Evolutionary conservation across 305 asterid species (phyloP), one percentile per base, ranked within the genome.

Genomic region (Solanum hybrid): DNA sequence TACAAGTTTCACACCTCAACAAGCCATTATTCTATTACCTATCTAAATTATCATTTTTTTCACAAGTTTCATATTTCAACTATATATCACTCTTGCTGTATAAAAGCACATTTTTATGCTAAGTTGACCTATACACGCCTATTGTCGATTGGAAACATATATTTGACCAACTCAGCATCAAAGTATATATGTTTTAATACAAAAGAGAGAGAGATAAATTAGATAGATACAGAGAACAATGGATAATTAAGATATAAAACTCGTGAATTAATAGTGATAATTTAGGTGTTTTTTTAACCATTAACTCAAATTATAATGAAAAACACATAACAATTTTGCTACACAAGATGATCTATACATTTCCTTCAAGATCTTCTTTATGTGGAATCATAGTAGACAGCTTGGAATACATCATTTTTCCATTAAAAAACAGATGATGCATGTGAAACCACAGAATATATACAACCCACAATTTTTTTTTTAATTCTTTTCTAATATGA

Each of bases 321-420:
- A 22, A 29, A 24, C 14, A 17, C 22, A 29, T 26, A 7, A 72
- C 51, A 8, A 78, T 45, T 88, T 88, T 51, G 39, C 17, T 45
- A 68, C 29, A 78, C 76, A 29, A 36, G 68, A 78, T 79, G 87
- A 57, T 89, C 79, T 45, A 79, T 32, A 34, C 8, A 26, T 27
- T 34, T 68, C 68, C 84, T 65, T 89, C 79, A 45, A 45, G 51
- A 78, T 75, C 20, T 79, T 72, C 87, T 79, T 39, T 81, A 6
- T 89, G 87, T 89, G 90, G 87, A 89, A 51, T 81, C 65, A 45
- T 31, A 77, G 38, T 51, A 29, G 90, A 78, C 87, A 89, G 37
- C 31, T 88, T 78, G 77, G 90, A 88, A 65, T 33, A 57, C 76
- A 85, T 61, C 90, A 39, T 20, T 68, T 37, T 89, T 89, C 87